Evolutionary conservation across 2,329 filamentous ascomycete species (phyloP), one percentile per base, ranked within the genome.

Genomic region (Elsinoe necatrix): DNA sequence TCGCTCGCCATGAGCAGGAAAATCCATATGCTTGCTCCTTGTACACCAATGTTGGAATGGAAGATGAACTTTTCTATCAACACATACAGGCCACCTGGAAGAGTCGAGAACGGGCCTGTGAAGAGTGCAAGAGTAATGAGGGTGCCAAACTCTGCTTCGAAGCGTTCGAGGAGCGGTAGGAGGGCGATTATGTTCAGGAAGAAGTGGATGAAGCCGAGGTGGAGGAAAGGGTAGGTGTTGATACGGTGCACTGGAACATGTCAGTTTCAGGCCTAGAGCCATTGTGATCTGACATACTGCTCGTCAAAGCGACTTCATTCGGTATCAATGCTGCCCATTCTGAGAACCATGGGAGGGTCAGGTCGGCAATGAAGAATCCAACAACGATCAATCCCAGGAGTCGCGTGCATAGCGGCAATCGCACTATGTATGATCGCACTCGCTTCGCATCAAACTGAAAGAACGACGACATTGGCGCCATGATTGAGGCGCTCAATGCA

Each of bases 1-100:
- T 97, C 92, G 61, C 86, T 82, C 41, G 84, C 86, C 34, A 97
- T 78, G 20, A 98, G 79, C 23, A 95, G 79, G 69, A 97, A 96
- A 0, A 95, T 86, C 89, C 92, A 96, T 57, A 96, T 80, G 70
- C 91, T 95, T 61, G 90, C 84, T 57, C 93, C 93, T 71, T 92
- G 80, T 25, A 95, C 81, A 2, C 83, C 73, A 23, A 83, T 87
- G 65, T 95, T 89, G 35, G 79, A 74, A 60, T 81, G 77, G 35
- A 96, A 72, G 56, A 96, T 73, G 50, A 81, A 80, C 63, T 80
- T 82, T 71, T 97, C 89, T 55, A 95, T 73, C 43, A 92, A 68
- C 9, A 92, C 80, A 71, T 97, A 98, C 14, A 91, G 64, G 5
- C 86, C 75, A 1, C 87, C 92, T 4, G 93, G 93, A 58, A 97